Evolutionary conservation across 257 asterid genomes (phyloP), one percentile per base, ranked within the genome.

Genomic region (Linaria vulgaris): DNA sequence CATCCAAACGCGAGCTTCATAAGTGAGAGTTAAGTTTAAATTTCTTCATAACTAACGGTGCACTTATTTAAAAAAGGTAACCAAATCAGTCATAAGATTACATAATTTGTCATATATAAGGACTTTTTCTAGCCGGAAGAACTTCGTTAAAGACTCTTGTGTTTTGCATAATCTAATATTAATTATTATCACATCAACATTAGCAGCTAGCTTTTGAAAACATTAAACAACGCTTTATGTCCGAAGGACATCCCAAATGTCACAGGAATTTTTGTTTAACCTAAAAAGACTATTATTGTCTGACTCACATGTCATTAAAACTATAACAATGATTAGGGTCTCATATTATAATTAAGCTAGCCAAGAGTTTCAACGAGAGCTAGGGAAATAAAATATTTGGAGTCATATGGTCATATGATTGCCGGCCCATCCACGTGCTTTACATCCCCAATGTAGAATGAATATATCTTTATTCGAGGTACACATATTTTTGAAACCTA

Each of bases 301-400:
- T 34, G 41, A 34, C 41, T 34, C 41, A 34, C 37, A 34, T 34
- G 41, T 34, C 41, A 63, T 56, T 64, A 64, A 48, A 19, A 20
- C 14, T 30, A 25, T 57, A 48, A 57, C 71, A 71, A 71, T 63
- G 67, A 71, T 71, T 71, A 64, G 59, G 47, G 70, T 20, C 66
- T 49, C 1, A 34, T 34, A 34, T 34, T 4, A 34, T 34, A 34
- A 34, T 34, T 34, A 34, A 34, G 6, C 34, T 20, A 58, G 76
- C 65, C 63, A 64, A 64, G 44, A 48, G 50, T 70, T 54, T 39
- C 14, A 39, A 64, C 23, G 64, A 51, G 48, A 1, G n/a, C n/a
- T n/a, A n/a, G 55, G 56, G 56, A 23, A 63, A 61, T 15, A 60
- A 39, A 58, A 9, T 51, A 51, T 20, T 20, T 12, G n/a, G 47